Percentiles rank a stretch among this genome's conserved stretches.
Evolutionary conservation across 768 basidiomycete species (phyloP).

Genomic region (Kwoniella heveanensis): DNA sequence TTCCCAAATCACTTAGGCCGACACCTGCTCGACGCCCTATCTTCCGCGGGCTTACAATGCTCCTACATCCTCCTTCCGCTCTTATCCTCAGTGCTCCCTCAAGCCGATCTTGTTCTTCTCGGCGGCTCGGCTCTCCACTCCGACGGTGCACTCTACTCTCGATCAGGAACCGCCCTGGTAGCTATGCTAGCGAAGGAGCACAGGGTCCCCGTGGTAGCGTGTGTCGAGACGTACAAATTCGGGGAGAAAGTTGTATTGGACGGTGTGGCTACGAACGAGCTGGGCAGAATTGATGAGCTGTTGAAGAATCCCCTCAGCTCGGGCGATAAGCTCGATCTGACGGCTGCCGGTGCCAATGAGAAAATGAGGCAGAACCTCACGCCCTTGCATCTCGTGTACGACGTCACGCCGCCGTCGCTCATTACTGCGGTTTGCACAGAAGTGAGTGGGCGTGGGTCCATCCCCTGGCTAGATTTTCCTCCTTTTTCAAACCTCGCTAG

Average conservation of each 20-base stretch:
- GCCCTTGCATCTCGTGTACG: constrained; percentile 84
- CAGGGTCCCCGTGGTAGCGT: constrained; percentile 90
- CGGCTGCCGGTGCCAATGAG: constrained; percentile 2
- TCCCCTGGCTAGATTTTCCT: background rate
- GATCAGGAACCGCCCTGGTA: constrained; percentile 92
- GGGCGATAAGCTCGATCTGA: constrained; percentile 16
- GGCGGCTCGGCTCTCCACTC: constrained; percentile 94
- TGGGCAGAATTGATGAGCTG: constrained; percentile 63
- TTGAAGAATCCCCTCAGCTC: constrained; percentile 6
- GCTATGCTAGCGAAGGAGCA: constrained; percentile 92
- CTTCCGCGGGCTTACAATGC: constrained; percentile 72
- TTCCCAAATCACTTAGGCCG: constrained; percentile 64
- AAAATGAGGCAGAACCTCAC: constrained; percentile 60
- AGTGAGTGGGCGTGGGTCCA: constrained; percentile 53
- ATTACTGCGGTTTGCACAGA: constrained; percentile 98
- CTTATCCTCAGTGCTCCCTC: constrained; percentile 62
- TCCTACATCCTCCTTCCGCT: constrained; percentile 91
- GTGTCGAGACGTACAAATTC: constrained; percentile 98
- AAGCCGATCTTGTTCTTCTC: constrained; percentile 80
- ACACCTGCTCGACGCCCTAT: constrained; percentile 69
- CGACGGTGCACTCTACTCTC: constrained; percentile 89
- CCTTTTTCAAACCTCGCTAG: too few relatives aligned
- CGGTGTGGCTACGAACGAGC: constrained; percentile 92
- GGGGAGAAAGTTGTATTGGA: constrained; percentile 89
- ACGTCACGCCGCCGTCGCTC: constrained; percentile 85